Percentiles rank a stretch among this genome's conserved stretches.
These are phyloP conservation scores for Phragmites australis DNA, from an alignment of 176 grass and related monocot species.

Conservation along the genomic window DNA sequence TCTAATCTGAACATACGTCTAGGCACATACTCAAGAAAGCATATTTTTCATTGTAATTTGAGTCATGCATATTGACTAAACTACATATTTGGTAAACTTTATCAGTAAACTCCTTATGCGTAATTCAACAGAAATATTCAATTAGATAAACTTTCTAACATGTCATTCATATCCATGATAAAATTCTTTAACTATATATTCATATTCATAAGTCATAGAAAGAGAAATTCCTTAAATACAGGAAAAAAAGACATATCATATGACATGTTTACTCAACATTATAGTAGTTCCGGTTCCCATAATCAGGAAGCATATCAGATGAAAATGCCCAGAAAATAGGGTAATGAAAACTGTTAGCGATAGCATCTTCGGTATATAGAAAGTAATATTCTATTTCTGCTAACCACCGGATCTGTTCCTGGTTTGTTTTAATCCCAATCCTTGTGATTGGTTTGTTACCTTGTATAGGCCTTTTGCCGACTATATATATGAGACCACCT, in stretches of 20 bases:
- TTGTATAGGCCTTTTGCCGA: no score
- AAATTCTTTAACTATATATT: conserved; percentile 2
- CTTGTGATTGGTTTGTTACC: no score
- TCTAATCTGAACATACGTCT: neutral
- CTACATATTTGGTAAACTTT: conserved; percentile 19
- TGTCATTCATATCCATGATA: conserved; percentile 13
- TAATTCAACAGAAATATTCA: neutral
- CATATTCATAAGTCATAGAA: conserved; percentile 7
- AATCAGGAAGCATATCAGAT: conserved; percentile 21
- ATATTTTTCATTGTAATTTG: neutral
- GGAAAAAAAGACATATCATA: conserved; percentile 5
- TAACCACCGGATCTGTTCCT: no score
- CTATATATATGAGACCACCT: no score
- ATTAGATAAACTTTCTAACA: conserved; percentile 11
- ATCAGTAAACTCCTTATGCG: conserved; percentile 6
- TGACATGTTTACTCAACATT: conserved; percentile 27
- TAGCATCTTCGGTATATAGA: no score
- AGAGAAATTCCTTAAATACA: conserved; percentile 12
- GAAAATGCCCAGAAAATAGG: neutral
- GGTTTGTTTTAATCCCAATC: no score
- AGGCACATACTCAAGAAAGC: conserved; percentile 13
- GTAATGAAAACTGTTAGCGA: neutral
- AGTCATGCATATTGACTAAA: conserved; percentile 1
- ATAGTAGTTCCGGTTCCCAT: neutral
- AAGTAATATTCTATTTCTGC: no score